Base-by-base conservation (phyloP, 306 rosid species). In the Inga laurina region DNA sequence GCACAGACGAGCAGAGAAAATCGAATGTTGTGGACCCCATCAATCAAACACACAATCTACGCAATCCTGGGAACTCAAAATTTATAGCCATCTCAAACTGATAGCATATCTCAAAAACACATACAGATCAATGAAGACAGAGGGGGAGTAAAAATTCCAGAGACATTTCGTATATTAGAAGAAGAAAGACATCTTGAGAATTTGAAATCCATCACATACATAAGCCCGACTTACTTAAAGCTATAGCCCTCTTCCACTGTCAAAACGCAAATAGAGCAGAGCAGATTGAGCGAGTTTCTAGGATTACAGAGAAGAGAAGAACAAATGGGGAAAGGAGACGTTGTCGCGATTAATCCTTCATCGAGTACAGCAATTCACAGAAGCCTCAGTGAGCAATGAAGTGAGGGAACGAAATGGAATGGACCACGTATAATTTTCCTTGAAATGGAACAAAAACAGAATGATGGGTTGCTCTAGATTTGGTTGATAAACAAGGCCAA, bases 381-480 rank as follows among this genome's bases (percentile, higher is more conserved):
- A 49, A 68, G 68, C 19, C 35, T 37, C 43, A 56, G 74, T n/a
- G 78, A 78, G 79, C 75, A 81, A 64, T 78, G 54, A 66, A 75
- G 46, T 41, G 64, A 21, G 37, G 21, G 75, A 75, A 72, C 66
- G 56, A 77, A 77, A 75, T 6, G 70, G 44, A 65, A 86, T 74
- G 69, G 76, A 71, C 14, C 10, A 19, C 14, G 49, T n/a, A 30
- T 19, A 57, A 73, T 32, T 71, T 81, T 80, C 61, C 87, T 84
- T 75, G 64, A 84, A 81, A 88, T 82, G 91, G 85, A 37, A 80
- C 83, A 84, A 84, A 61, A 83, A 69, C n/a, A 84, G 82, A 82
- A 85, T 79, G 86, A 84, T 81, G 86, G 90, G 89, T 71, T 27
- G 69, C 79, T 82, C 84, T 49, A 82, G 98, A 94, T 89, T 90